Evolutionary conservation across 495 filamentous ascomycete genomes (phyloP).

Genomic region (Xylaria telfairii): DNA sequence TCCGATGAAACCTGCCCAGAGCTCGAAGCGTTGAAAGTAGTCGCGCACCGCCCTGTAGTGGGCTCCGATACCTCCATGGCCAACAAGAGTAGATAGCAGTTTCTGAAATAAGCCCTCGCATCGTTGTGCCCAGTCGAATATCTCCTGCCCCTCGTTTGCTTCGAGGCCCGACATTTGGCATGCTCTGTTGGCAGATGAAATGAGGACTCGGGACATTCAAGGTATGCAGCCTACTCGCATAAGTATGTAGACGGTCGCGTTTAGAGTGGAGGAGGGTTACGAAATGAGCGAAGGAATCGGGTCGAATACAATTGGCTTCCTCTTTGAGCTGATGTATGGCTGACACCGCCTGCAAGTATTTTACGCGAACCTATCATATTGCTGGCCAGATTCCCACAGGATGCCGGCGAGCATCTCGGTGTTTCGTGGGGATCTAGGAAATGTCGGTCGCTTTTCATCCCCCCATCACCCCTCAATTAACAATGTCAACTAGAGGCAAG

Average conservation of each 20-base stretch:
- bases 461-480: no score
- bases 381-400: no score
- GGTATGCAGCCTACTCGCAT: not conserved
- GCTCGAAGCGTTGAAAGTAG: not conserved
- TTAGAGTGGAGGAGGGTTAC: no score
- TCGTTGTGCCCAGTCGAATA: not conserved
- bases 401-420: no score
- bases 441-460: no score
- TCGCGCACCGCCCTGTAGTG: not conserved
- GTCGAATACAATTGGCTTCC: no score
- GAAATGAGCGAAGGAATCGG: no score
- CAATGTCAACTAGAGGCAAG: no score
- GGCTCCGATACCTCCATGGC: not conserved
- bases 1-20: not conserved
- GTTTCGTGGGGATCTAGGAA: no score
- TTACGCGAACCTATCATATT: no score
- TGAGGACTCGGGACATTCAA: not conserved
- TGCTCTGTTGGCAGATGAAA: not conserved
- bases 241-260: not conserved
- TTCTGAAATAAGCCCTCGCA: not conserved
- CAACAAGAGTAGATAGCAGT: not conserved
- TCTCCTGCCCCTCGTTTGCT: not conserved
- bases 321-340: not conserved
- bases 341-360: not conserved
- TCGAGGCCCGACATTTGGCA: not conserved